Percentiles rank a stretch among this genome's conserved stretches.
phyloP scores from a whole-genome alignment of 306 rosid species.

The Acacia melanoxylon region DNA sequence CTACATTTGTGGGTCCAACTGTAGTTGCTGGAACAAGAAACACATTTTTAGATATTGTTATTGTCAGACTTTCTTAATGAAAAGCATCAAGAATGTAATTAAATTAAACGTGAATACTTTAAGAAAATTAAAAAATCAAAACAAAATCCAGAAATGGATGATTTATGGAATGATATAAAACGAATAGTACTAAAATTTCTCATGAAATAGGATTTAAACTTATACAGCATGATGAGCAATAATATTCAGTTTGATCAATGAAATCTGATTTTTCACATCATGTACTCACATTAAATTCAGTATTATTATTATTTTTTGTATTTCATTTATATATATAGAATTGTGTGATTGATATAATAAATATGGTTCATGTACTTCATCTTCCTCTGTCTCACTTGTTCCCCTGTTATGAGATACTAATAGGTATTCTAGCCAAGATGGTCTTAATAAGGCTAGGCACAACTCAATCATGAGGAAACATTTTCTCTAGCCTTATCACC shows the following conservation, averaged over 20 bases:
- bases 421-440: slow-evolving; percentile 28
- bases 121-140: too few species aligned
- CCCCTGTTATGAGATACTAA: not conserved
- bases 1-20: not conserved
- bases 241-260: not conserved
- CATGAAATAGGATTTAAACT: not conserved
- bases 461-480: slow-evolving; percentile 51
- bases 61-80: not conserved
- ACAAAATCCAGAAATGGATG: not conserved
- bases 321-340: too few species aligned
- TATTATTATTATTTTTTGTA: too few species aligned
- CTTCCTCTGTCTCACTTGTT: slow-evolving; percentile 11
- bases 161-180: not conserved
- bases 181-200: not conserved
- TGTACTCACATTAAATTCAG: too few species aligned
- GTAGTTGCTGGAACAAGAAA: not conserved
- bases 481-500: not conserved
- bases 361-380: not conserved
- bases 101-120: not conserved
- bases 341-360: too few species aligned
- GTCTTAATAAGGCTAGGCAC: slow-evolving; percentile 15
- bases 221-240: not conserved
- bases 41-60: not conserved
- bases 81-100: not conserved
- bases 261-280: not conserved